Evolutionary conservation across 768 basidiomycete genomes (phyloP), one percentile per base, ranked within the genome.

Genomic region (Lentinula detonsa): DNA sequence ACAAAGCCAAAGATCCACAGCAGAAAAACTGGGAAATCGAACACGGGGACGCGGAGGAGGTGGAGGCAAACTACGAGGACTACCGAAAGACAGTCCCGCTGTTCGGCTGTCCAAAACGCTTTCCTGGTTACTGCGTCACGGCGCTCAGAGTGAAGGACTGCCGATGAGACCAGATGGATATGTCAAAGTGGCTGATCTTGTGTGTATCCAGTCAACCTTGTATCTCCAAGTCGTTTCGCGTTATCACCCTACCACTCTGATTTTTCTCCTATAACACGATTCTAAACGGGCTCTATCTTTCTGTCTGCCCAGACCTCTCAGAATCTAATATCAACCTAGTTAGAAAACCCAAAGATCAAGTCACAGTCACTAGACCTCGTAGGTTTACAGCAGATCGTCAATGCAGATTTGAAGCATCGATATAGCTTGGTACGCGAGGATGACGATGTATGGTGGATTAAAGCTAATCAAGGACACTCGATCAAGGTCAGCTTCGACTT

Each of bases 101-200:
- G 82, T 90, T 5, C 81, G 85, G 10, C 66, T 91, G 13, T 93
- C 91, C 13, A 98, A 97, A 73, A 91, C 91, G 0, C 74, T 98
- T 8, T 89, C 94, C 0, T 98, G 90, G 82, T 76, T 98, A 28
- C 82, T 98, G n/a, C 83, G 95, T 3, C 96, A 98, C 71, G 93
- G 90, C 0, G 93, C 95, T 18, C 78, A 84, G 64, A 84, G 83
- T 40, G 87, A 95, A 63, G 84, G 87, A 0, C 69, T 98, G 4
- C 67, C 75, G 4, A 88, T 98, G 76, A 84, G 95, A 7, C 68
- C 78, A 34, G 96, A 98, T 68, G 96, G 96, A 15, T 98, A 87
- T 68, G 85, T 94, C 3, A 81, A 82, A 64, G 90, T 98, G 5
- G 74, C 77, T 2, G 93, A 95, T 64, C 76, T 98, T 66, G 96